These are phyloP conservation scores for Akanthomyces dipterigenus DNA, from an alignment of 2,329 filamentous ascomycete species.

Conservation along the genomic window DNA sequence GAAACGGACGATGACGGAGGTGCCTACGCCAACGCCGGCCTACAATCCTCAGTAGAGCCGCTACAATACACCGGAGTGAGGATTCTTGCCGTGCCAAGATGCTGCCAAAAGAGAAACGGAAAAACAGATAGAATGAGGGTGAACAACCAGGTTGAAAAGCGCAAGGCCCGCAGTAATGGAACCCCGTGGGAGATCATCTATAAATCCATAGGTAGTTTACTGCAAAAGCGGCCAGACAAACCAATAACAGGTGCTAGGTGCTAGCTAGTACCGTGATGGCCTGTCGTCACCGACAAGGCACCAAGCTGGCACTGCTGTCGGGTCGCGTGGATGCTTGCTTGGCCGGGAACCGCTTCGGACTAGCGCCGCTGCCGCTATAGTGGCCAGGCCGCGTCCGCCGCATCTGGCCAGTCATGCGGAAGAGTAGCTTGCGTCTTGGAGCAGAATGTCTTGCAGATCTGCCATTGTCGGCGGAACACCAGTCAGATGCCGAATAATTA, in stretches of 20 bases:
- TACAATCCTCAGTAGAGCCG: constrained; percentile 29
- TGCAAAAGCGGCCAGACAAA: not conserved
- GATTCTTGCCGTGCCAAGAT: constrained; percentile 29
- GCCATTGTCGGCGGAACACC: not conserved
- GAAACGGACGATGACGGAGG: constrained; percentile 29
- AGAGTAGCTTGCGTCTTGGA: not conserved
- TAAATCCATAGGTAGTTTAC: not conserved
- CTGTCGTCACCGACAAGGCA: not conserved
- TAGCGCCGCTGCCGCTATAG: constrained; percentile 2
- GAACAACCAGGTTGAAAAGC: too few relatives aligned
- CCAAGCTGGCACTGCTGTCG: too few relatives aligned
- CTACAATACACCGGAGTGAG: constrained; percentile 31
- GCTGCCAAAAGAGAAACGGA: not conserved
- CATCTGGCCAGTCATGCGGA: not conserved
- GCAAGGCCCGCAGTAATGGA: too few relatives aligned
- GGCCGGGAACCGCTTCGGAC: not conserved
- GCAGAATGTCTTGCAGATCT: not conserved
- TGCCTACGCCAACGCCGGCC: constrained; percentile 27
- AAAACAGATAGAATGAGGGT: not conserved
- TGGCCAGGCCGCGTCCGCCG: not conserved
- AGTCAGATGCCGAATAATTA: not conserved
- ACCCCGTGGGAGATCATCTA: too few relatives aligned
- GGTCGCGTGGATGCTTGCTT: not conserved
- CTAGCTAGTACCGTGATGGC: not conserved
- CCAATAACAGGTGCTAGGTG: not conserved